A percentile compares a stretch with the other conserved stretches of the same genome.
phyloP scores from a whole-genome alignment of 306 rosid species.

The Ochetophila trinervis region DNA sequence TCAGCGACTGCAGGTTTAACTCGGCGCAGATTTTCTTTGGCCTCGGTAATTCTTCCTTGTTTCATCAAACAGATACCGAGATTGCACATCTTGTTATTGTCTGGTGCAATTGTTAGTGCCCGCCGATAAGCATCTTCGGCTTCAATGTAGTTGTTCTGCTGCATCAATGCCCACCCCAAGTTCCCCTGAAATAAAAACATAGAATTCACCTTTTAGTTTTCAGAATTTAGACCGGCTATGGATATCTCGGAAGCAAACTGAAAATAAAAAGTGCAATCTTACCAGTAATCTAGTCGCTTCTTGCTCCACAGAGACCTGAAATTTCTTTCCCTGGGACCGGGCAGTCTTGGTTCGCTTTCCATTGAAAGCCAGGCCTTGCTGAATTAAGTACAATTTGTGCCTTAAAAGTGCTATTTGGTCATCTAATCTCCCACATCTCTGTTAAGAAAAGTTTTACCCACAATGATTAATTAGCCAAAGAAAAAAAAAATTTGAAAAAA shows the following conservation, averaged over 20 bases:
- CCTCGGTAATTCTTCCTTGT: constrained; percentile 88
- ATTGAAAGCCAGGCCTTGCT: constrained; percentile 93
- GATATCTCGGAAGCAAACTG: not conserved
- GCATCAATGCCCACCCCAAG: constrained; percentile 98
- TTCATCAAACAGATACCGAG: constrained; percentile 96
- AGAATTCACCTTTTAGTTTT: constrained; percentile 2
- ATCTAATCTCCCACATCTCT: constrained; percentile 98
- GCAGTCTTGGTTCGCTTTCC: constrained; percentile 97
- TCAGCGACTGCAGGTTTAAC: constrained; percentile 83
- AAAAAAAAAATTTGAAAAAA: not conserved
- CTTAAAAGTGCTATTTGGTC: constrained; percentile 76
- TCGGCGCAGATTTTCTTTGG: constrained; percentile 68
- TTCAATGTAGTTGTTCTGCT: constrained; percentile 81
- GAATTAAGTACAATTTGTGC: constrained; percentile 81
- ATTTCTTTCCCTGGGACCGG: constrained; percentile 97
- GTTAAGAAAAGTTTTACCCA: constrained; percentile 1
- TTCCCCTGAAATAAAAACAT: constrained; percentile 58
- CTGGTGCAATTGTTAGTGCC: constrained; percentile 78
- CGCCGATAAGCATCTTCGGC: constrained; percentile 93
- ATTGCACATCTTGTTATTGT: constrained; percentile 97
- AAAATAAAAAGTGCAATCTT: constrained; percentile 5
- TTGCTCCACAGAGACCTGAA: constrained; percentile 97
- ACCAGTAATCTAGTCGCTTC: constrained; percentile 96
- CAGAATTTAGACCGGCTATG: too few species aligned
- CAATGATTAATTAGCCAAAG: not conserved